phyloP scores from a whole-genome alignment of 768 basidiomycete genomes.

The Pleurotus giganteus region DNA sequence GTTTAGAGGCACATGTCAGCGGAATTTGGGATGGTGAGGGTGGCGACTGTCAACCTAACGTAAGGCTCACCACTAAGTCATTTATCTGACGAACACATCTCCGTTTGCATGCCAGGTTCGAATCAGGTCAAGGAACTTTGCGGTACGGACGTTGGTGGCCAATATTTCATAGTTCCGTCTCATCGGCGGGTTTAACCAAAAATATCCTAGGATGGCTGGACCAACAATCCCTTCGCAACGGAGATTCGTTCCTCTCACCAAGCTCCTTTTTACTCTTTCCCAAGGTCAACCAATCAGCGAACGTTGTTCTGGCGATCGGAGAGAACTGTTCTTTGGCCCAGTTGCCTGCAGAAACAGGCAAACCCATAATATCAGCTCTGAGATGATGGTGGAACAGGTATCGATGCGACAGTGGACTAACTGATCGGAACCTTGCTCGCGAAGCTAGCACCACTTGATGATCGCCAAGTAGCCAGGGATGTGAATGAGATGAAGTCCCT shows the following conservation, averaged over 20 bases:
- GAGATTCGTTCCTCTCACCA: no score
- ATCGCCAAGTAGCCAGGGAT: not conserved
- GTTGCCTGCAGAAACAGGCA: not conserved
- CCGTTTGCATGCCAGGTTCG: not conserved
- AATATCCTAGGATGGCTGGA: no score
- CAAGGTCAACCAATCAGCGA: no score
- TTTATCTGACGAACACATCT: slow-evolving; percentile 3
- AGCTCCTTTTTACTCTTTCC: no score
- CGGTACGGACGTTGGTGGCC: no score
- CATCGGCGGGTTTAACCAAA: no score
- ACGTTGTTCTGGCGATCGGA: no score
- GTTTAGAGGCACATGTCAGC: no score
- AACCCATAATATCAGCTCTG: not conserved
- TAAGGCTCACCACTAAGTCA: not conserved
- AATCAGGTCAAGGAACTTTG: not conserved
- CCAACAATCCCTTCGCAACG: no score
- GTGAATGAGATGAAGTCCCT: not conserved
- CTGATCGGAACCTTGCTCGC: not conserved
- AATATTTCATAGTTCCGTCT: no score
- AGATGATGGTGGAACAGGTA: not conserved
- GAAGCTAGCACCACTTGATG: not conserved
- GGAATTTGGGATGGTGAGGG: no score
- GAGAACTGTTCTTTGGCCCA: not conserved
- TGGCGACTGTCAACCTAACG: not conserved
- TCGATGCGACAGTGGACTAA: not conserved